phyloP scores from a whole-genome alignment of 2,329 filamentous ascomycete genomes.

The Pseudogymnoascus sp. region DNA sequence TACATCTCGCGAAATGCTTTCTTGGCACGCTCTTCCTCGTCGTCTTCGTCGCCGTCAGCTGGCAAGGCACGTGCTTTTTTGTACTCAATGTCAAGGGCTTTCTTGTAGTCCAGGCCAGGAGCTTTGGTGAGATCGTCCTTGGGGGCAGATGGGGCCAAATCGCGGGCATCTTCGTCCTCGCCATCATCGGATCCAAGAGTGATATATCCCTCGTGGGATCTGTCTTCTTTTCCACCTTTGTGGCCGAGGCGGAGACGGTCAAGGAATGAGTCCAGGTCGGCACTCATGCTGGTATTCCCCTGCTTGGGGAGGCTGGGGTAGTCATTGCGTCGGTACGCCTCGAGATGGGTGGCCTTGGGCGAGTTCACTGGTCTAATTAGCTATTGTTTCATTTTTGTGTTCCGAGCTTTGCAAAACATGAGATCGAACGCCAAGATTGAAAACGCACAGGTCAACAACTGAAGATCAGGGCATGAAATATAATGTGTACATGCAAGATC shows the following conservation, averaged over 20 bases:
- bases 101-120: neutral
- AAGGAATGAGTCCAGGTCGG: constrained; percentile 1
- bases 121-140: neutral
- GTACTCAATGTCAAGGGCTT: neutral
- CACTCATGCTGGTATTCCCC: too few species aligned
- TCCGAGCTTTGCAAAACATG: neutral
- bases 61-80: neutral
- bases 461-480: neutral
- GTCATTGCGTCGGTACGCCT: neutral
- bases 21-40: neutral
- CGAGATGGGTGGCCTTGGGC: neutral
- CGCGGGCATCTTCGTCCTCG: neutral
- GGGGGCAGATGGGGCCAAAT: neutral
- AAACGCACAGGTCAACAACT: neutral
- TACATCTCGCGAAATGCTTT: neutral
- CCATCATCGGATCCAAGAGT: neutral
- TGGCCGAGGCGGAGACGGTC: neutral
- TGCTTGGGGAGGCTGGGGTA: neutral
- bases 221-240: neutral
- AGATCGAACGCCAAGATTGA: neutral
- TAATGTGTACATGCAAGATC: neutral
- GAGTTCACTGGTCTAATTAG: neutral
- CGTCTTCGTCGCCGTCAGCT: neutral
- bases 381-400: neutral
- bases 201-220: neutral